Evolutionary conservation across 805 yeast species (phyloP).

Genomic region (Myxozyma lipomycoides): DNA sequence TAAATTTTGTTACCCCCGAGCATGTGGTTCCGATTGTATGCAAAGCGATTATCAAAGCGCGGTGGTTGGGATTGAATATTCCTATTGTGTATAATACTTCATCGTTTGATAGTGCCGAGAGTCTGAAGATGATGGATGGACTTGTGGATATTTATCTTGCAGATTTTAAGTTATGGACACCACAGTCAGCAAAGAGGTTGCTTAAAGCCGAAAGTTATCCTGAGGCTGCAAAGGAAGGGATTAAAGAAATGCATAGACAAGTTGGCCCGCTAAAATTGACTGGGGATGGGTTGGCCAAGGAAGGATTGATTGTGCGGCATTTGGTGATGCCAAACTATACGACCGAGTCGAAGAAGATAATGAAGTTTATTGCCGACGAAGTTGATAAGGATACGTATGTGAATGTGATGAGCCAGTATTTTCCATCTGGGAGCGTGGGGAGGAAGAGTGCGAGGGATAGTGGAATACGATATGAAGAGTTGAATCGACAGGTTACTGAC

Average conservation of each 20-base stretch:
- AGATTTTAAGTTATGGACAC: constrained; percentile 27
- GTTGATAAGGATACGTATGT: constrained; percentile 25
- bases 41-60: constrained; percentile 26
- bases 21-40: constrained; percentile 29
- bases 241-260: constrained; percentile 26
- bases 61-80: constrained; percentile 21
- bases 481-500: constrained; percentile 22
- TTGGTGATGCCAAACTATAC: constrained; percentile 26
- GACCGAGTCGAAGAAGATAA: constrained; percentile 19
- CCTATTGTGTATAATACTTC: constrained; percentile 30
- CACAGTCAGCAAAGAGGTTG: constrained; percentile 16
- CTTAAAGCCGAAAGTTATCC: constrained; percentile 24
- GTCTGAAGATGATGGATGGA: constrained; percentile 25
- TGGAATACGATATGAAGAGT: constrained; percentile 22
- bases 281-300: constrained; percentile 28
- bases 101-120: constrained; percentile 26
- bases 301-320: constrained; percentile 26
- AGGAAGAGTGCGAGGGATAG: constrained; percentile 21
- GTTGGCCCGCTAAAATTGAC: constrained; percentile 28
- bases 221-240: constrained; percentile 21
- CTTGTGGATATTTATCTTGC: constrained; percentile 29
- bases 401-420: constrained; percentile 27
- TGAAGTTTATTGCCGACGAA: constrained; percentile 27
- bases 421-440: constrained; percentile 28
- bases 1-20: constrained; percentile 29